Evolutionary conservation across 306 rosid genomes (phyloP).

Genomic region (Albizia julibrissin): DNA sequence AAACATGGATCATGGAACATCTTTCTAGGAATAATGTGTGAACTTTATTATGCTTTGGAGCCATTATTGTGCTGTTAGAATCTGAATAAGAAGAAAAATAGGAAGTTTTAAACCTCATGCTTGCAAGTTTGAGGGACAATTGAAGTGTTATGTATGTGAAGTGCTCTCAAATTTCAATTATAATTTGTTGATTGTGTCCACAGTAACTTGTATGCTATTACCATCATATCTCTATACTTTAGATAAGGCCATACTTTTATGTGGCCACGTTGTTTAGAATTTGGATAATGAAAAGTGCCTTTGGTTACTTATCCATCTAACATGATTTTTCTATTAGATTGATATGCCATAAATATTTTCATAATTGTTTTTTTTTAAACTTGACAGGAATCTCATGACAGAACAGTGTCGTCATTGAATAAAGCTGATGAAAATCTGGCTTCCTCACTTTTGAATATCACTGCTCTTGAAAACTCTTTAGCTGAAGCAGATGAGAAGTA

Average conservation of each 20-base stretch:
- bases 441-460: slow-evolving; percentile 72
- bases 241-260: slow-evolving; percentile 18
- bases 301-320: slow-evolving; percentile 12
- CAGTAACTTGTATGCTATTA: neutral
- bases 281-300: neutral
- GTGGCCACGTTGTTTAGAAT: neutral
- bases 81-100: neutral
- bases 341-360: slow-evolving; percentile 5
- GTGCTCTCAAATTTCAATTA: neutral
- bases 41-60: neutral
- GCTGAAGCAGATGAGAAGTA: slow-evolving; percentile 81
- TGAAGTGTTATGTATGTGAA: neutral
- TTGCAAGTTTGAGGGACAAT: neutral
- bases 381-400: slow-evolving; percentile 81
- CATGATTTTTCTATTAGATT: slow-evolving; percentile 21
- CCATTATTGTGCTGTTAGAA: neutral
- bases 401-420: slow-evolving; percentile 56
- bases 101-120: neutral
- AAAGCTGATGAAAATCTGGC: slow-evolving; percentile 75
- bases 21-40: neutral
- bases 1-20: neutral
- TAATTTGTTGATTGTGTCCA: neutral
- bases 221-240: neutral
- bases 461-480: slow-evolving; percentile 73
- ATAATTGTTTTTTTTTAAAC: neutral